A percentile compares a stretch with the other conserved stretches of the same genome.
Evolutionary conservation across 306 rosid genomes (phyloP).

Genomic region (Echinosophora koreensis): DNA sequence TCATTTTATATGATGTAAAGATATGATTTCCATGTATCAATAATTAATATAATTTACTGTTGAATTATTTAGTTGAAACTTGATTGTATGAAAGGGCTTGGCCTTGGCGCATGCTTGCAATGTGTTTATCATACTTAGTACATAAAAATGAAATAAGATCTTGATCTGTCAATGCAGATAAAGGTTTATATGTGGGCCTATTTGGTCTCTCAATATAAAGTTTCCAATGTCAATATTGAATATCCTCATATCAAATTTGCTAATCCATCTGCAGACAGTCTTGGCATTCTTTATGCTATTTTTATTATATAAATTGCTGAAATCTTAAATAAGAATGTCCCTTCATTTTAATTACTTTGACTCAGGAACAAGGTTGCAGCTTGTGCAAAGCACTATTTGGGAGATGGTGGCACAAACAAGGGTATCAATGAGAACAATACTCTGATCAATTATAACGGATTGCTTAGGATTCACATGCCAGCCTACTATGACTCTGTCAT

Average conservation of each 20-base stretch:
- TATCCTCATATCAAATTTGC: too few relatives aligned
- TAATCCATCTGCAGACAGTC: neutral
- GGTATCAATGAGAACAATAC: conserved; percentile 96
- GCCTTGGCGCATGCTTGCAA: too few relatives aligned
- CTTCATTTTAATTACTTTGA: conserved; percentile 33
- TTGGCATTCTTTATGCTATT: conserved; percentile 16
- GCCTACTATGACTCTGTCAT: conserved; percentile 67
- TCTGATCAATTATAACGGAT: conserved; percentile 58
- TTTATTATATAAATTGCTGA: neutral
- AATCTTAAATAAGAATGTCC: conserved; percentile 14
- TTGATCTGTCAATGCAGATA: too few relatives aligned
- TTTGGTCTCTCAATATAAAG: too few relatives aligned
- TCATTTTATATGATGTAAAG: neutral
- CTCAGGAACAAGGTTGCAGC: conserved; percentile 89
- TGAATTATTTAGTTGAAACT: too few relatives aligned
- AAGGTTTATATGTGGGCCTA: too few relatives aligned
- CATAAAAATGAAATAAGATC: too few relatives aligned
- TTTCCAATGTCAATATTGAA: too few relatives aligned
- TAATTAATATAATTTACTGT: too few relatives aligned
- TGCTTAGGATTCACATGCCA: conserved; percentile 84
- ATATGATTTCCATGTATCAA: neutral
- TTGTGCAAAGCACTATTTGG: conserved; percentile 93
- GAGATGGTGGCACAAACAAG: conserved; percentile 93
- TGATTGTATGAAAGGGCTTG: too few relatives aligned
- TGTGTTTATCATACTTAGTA: too few relatives aligned